Evolutionary conservation across 2,329 filamentous ascomycete species (phyloP), one percentile per base, ranked within the genome.

Genomic region (Talaromyces piceae): DNA sequence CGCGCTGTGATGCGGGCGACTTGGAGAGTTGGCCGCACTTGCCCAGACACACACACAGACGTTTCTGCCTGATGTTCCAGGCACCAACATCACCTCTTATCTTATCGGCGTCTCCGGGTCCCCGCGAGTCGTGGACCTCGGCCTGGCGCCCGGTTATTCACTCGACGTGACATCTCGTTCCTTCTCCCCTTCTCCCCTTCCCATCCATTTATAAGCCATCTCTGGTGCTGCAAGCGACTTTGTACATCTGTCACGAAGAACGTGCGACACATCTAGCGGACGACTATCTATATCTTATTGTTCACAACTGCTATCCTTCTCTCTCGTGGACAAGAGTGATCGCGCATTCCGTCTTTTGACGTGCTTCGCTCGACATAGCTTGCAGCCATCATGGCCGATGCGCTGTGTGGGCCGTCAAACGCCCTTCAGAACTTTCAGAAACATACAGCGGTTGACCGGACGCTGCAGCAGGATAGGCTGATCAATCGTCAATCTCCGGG

Each of bases 321-420:
- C 11, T 37, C 33, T n/a, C 16, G 12, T 37, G 33, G 16, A 37
- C 33, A 9, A 37, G n/a, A 9, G 33, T 11, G 16, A n/a, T n/a
- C n/a, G 33, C 33, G 16, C 20, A 37, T 20, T 37, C 11, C n/a
- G 16, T 4, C 8, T 20, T 37, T 30, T 13, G 33, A 39, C n/a
- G 13, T 12, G 5, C 16, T 20, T 13, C 39, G 39, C 20, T 16
- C 6, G 20, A 25, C 13, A 25, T 23, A 13, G 2, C 39, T 43
- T 8, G 22, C 39, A 26, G 39, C 62, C n/a, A 72, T 57, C 59
- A 87, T 87, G 83, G 75, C 80, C 48, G 83, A 87, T 61, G 76
- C 79, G 59, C 73, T 87, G 51, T 91, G 87, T 65, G 86, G 87
- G 53, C 85, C 86, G 16, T 87, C 86, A 11, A 89, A 87, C 68